These are phyloP conservation scores for Cytospora schulzeri DNA, from an alignment of 2,329 filamentous ascomycete genomes.

Conservation along the genomic window DNA sequence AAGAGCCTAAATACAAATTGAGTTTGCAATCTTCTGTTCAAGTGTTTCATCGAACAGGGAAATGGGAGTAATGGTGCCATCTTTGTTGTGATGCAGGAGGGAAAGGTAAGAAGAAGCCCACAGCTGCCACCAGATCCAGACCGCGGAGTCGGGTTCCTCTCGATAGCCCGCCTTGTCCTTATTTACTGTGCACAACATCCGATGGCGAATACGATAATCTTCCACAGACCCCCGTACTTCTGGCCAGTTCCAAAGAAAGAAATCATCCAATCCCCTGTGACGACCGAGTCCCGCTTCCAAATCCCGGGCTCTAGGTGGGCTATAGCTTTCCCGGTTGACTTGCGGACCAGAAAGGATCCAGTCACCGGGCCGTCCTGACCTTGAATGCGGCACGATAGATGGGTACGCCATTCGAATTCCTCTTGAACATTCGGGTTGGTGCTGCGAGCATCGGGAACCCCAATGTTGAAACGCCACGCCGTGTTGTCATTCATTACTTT, in stretches of 20 bases:
- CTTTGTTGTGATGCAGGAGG: background rate
- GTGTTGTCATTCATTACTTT: background rate
- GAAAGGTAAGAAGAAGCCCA: background rate
- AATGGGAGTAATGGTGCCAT: background rate
- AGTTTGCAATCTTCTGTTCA: background rate
- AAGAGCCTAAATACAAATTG: background rate
- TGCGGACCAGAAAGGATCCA: constrained; percentile 9
- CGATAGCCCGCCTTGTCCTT: background rate
- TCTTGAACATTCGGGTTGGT: background rate
- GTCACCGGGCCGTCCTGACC: background rate
- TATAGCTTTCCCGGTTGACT: constrained; percentile 2
- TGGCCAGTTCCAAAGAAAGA: constrained; percentile 5
- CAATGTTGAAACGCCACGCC: constrained; percentile 5
- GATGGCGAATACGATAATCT: constrained; percentile 15
- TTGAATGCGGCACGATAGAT: background rate
- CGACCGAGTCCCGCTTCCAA: too few relatives aligned
- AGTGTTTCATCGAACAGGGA: background rate
- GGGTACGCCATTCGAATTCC: constrained; percentile 16
- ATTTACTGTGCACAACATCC: constrained; percentile 9
- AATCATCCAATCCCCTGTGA: background rate
- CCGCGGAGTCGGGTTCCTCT: background rate
- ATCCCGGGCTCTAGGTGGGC: constrained; percentile 6
- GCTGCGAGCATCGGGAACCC: background rate
- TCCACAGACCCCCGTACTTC: constrained; percentile 12
- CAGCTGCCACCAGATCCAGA: background rate